A percentile compares a stretch with the other conserved stretches of the same genome.
phyloP scores from a whole-genome alignment of 148 eudicot genomes.

The Beta vulgaris region DNA sequence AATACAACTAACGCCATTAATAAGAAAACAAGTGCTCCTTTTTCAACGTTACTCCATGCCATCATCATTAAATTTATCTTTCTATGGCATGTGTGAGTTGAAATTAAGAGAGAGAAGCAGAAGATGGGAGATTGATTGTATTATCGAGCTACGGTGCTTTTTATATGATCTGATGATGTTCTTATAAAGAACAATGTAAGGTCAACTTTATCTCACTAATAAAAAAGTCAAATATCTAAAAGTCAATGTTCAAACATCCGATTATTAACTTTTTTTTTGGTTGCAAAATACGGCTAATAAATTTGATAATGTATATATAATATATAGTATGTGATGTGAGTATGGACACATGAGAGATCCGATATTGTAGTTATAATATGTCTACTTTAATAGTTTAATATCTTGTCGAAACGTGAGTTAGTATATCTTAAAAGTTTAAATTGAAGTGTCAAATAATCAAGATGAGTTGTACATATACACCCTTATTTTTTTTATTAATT shows the following conservation, averaged over 20 bases:
- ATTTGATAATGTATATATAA: background rate
- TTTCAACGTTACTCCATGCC: background rate
- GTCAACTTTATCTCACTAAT: conserved; percentile 10
- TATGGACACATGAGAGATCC: conserved; percentile 19
- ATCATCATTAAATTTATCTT: background rate
- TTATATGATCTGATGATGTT: background rate
- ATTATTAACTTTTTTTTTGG: background rate
- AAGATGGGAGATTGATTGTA: background rate
- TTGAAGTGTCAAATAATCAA: too few species aligned
- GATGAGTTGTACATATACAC: too few species aligned
- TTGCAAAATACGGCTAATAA: background rate
- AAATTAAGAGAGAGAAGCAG: background rate
- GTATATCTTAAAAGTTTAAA: too few species aligned
- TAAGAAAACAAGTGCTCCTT: background rate
- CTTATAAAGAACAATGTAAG: background rate
- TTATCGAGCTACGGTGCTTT: background rate
- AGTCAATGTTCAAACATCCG: conserved; percentile 28
- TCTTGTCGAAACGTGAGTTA: background rate
- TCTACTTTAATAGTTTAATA: too few species aligned
- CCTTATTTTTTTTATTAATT: too few species aligned
- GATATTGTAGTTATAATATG: background rate
- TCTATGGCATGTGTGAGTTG: too few species aligned
- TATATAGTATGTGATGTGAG: too few species aligned
- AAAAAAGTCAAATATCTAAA: conserved; percentile 8
- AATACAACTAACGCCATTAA: background rate